These are phyloP conservation scores for Daldinia sp. DNA, from an alignment of 2,329 filamentous ascomycete species.

Conservation along the genomic window DNA sequence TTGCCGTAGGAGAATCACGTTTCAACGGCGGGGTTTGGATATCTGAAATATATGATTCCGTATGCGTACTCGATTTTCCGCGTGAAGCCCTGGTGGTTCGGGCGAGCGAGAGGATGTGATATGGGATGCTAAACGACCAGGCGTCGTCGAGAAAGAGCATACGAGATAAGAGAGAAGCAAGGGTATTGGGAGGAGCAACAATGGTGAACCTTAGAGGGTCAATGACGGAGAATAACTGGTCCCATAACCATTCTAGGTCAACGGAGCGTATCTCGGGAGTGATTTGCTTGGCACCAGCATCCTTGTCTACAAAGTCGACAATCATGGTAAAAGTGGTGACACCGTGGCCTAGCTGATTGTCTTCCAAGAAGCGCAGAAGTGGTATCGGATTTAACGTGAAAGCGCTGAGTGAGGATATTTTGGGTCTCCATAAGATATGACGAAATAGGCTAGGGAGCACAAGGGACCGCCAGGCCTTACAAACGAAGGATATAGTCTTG, in stretches of 20 bases:
- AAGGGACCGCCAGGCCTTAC: slow-evolving; percentile 64
- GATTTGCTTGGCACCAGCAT: slow-evolving; percentile 47
- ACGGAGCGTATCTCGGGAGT: slow-evolving; percentile 52
- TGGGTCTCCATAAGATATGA: slow-evolving; percentile 59
- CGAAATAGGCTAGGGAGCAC: slow-evolving; percentile 69
- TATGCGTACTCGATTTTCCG: slow-evolving; percentile 1
- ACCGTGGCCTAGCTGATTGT: slow-evolving; percentile 55
- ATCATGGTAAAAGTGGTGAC: slow-evolving; percentile 59
- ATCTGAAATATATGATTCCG: slow-evolving; percentile 14
- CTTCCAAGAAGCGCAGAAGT: slow-evolving; percentile 56
- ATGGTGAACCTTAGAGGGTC: slow-evolving; percentile 67
- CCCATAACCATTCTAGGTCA: slow-evolving; percentile 64
- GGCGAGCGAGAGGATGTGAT: slow-evolving; percentile 69
- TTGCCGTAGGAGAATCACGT: slow-evolving; percentile 1
- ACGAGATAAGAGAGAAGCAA: slow-evolving; percentile 71
- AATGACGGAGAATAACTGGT: slow-evolving; percentile 64
- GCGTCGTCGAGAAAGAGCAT: slow-evolving; percentile 67
- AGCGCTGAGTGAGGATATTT: slow-evolving; percentile 45
- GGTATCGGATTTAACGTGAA: slow-evolving; percentile 53
- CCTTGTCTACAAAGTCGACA: slow-evolving; percentile 52
- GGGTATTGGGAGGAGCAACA: slow-evolving; percentile 70
- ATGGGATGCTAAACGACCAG: slow-evolving; percentile 73
- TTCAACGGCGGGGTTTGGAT: slow-evolving; percentile 16
- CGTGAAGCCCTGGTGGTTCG: slow-evolving; percentile 41
- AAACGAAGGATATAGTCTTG: slow-evolving; percentile 68